Evolutionary conservation across 768 basidiomycete species (phyloP).

Genomic region (Tubosaeta sp.): DNA sequence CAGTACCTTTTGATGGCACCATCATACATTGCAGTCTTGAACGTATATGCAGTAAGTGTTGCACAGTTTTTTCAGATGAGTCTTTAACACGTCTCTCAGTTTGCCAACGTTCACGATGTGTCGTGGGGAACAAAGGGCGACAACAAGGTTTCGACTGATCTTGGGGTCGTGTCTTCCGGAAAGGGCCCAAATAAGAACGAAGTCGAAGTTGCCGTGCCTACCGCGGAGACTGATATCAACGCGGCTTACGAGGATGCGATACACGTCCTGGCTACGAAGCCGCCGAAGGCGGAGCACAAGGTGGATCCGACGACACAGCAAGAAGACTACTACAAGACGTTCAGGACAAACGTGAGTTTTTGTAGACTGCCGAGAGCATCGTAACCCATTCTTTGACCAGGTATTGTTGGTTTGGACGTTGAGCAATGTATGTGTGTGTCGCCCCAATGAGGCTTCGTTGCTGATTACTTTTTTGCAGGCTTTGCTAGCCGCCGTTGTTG

Average conservation of each 20-base stretch:
- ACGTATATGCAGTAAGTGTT: slow-evolving; percentile 70
- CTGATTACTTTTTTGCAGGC: slow-evolving; percentile 37
- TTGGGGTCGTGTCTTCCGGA: slow-evolving; percentile 71
- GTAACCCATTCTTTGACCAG: slow-evolving; percentile 24
- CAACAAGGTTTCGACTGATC: slow-evolving; percentile 78
- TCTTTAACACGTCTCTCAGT: slow-evolving; percentile 36
- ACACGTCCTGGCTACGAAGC: slow-evolving; percentile 71
- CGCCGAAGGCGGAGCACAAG: slow-evolving; percentile 65
- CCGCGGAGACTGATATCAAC: slow-evolving; percentile 85
- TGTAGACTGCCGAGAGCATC: background rate
- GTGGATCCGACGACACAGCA: slow-evolving; percentile 59
- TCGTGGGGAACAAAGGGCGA: slow-evolving; percentile 97
- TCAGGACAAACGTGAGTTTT: slow-evolving; percentile 75
- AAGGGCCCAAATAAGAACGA: slow-evolving; percentile 63
- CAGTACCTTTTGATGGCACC: slow-evolving; percentile 91
- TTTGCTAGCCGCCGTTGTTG: slow-evolving; percentile 69
- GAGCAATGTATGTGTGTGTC: slow-evolving; percentile 59
- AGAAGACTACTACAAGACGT: slow-evolving; percentile 85
- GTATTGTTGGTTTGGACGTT: slow-evolving; percentile 88
- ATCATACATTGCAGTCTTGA: slow-evolving; percentile 89
- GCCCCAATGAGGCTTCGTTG: background rate
- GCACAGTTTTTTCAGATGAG: background rate
- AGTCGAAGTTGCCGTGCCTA: slow-evolving; percentile 83
- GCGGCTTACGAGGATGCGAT: slow-evolving; percentile 90
- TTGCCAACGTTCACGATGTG: slow-evolving; percentile 86